Conservation (phyloP, 768 basidiomycete genomes). For the Pleurotus tuoliensis region DNA sequence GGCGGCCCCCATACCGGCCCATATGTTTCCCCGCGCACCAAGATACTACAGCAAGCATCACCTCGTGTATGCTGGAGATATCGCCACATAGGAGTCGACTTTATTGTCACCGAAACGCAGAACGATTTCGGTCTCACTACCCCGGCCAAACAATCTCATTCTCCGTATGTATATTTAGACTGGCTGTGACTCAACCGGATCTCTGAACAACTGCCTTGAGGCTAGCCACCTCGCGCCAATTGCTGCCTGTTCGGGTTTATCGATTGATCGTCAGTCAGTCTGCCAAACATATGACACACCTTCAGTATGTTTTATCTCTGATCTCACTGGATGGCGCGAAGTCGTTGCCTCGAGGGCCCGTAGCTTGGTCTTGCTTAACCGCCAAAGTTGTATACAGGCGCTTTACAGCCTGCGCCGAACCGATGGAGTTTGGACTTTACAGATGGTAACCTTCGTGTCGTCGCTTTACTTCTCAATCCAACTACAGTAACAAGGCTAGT, state of each 20-base stretch:
- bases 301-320: no score
- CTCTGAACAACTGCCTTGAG: constrained; percentile 6
- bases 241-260: not conserved
- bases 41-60: not conserved
- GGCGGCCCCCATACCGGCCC: not conserved
- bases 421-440: no score
- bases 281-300: no score
- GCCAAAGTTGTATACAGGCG: no score
- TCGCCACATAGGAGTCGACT: not conserved
- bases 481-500: no score
- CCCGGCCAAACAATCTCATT: not conserved
- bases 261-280: not conserved
- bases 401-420: no score
- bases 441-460: no score
- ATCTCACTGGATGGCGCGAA: no score
- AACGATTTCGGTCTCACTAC: not conserved
- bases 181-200: not conserved
- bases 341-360: no score
- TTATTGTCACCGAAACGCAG: constrained; percentile 4
- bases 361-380: no score
- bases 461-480: no score
- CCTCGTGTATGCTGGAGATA: not conserved
- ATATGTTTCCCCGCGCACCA: not conserved
- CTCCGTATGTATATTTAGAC: not conserved
- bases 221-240: not conserved